Percentiles rank a stretch among this genome's conserved stretches.
Evolutionary conservation across 371 early-diverging fungal genomes (phyloP).

Genomic region (Mortierella sp.): DNA sequence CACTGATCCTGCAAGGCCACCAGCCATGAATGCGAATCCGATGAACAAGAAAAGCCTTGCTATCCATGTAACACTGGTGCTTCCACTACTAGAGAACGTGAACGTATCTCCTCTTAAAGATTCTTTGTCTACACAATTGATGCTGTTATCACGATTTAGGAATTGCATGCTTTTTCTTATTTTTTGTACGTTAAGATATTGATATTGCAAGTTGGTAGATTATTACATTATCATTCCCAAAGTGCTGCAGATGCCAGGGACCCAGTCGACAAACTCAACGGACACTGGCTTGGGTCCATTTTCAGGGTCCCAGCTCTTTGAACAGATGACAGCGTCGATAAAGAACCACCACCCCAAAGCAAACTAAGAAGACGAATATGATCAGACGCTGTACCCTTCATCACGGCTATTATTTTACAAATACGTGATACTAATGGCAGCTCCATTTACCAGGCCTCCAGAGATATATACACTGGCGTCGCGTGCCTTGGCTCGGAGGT

Average conservation of each 20-base stretch:
- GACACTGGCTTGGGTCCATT: conserved; percentile 51
- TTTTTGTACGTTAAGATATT: no score
- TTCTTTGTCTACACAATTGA: conserved; percentile 65
- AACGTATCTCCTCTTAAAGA: conserved; percentile 41
- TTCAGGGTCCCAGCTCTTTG: conserved; percentile 57
- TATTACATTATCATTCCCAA: conserved; percentile 78
- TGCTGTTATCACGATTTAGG: conserved; percentile 30
- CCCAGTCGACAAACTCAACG: conserved; percentile 84
- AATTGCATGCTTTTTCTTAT: no score
- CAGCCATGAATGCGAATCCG: conserved; percentile 81
- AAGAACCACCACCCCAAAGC: conserved; percentile 89
- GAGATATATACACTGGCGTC: conserved; percentile 63
- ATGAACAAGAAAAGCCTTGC: conserved; percentile 78
- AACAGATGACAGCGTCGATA: conserved; percentile 71
- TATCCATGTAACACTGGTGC: conserved; percentile 62
- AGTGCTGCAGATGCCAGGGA: conserved; percentile 79
- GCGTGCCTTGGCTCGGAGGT: conserved; percentile 59
- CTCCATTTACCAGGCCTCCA: conserved; percentile 61
- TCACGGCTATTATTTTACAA: background rate
- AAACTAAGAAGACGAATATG: conserved; percentile 62
- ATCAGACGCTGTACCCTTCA: background rate
- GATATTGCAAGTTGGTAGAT: background rate
- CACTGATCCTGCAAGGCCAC: conserved; percentile 79
- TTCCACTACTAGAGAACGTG: conserved; percentile 34
- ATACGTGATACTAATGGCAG: background rate